Evolutionary conservation across 768 basidiomycete species (phyloP).

Genomic region (Calocybe gangraenosa): DNA sequence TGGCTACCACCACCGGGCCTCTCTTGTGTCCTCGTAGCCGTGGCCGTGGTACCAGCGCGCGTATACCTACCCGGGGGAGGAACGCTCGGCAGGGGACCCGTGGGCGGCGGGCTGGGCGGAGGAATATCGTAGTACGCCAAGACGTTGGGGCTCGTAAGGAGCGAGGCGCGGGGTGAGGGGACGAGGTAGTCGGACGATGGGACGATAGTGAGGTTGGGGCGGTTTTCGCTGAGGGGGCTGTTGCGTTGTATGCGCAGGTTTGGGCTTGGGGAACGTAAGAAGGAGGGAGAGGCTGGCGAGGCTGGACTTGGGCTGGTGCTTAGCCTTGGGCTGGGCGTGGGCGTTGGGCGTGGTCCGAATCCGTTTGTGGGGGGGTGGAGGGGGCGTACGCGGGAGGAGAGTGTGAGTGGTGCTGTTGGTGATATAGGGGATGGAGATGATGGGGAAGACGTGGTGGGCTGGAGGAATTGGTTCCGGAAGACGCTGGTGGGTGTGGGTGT

Average conservation of each 20-base stretch:
- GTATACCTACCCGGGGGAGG: slow-evolving; percentile 15
- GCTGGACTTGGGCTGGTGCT: neutral
- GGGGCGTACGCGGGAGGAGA: slow-evolving; percentile 14
- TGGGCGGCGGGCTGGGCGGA: slow-evolving; percentile 48
- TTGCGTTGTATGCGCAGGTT: neutral
- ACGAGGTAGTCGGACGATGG: slow-evolving; percentile 29
- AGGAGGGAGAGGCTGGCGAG: neutral
- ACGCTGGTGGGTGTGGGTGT: too few relatives aligned
- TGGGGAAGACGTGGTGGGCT: slow-evolving; percentile 2
- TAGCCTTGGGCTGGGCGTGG: neutral
- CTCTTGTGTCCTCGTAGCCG: slow-evolving; percentile 1
- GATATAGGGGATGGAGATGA: slow-evolving; percentile 10
- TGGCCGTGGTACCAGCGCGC: neutral
- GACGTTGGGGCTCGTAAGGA: slow-evolving; percentile 32
- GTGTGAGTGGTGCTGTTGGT: slow-evolving; percentile 4
- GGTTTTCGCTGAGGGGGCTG: neutral
- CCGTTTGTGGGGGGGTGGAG: slow-evolving; percentile 17
- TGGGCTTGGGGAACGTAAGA: slow-evolving; percentile 6
- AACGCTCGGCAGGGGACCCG: slow-evolving; percentile 37
- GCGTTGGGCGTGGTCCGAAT: slow-evolving; percentile 14
- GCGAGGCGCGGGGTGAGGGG: slow-evolving; percentile 24
- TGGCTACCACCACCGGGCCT: slow-evolving; percentile 1
- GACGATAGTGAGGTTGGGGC: slow-evolving; percentile 18
- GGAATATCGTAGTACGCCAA: slow-evolving; percentile 46
- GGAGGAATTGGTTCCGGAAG: slow-evolving; percentile 4